Evolutionary conservation across 2,329 filamentous ascomycete species (phyloP).

Genomic region (Achaetomium macrosporum): DNA sequence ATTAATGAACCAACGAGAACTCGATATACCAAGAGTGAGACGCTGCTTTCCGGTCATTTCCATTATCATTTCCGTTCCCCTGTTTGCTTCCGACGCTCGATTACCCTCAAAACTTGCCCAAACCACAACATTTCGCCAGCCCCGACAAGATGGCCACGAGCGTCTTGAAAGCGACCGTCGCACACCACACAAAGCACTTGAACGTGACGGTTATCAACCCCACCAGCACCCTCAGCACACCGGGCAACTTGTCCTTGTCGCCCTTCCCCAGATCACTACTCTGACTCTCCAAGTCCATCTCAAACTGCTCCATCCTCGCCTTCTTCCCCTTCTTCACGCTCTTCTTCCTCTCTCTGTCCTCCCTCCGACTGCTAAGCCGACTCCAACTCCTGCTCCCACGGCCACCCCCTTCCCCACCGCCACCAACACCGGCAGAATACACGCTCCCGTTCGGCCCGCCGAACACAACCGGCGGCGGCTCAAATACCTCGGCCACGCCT

Average conservation of each 20-base stretch:
- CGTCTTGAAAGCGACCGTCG: conserved; percentile 51
- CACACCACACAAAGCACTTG: conserved; percentile 53
- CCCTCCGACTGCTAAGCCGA: conserved; percentile 22
- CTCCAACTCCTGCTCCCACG: conserved; percentile 28
- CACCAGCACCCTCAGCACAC: conserved; percentile 42
- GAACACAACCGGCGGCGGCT: conserved; percentile 45
- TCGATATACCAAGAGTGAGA: conserved; percentile 2
- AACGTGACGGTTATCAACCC: conserved; percentile 49
- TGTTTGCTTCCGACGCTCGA: neutral
- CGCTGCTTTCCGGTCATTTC: neutral
- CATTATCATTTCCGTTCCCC: neutral
- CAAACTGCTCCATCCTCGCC: conserved; percentile 49
- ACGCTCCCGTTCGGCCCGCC: conserved; percentile 22
- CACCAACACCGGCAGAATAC: conserved; percentile 8
- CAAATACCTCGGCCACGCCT: conserved; percentile 46
- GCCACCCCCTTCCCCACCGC: conserved; percentile 14
- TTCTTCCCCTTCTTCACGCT: conserved; percentile 29
- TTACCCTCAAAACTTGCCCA: conserved; percentile 19
- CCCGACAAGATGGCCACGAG: conserved; percentile 29
- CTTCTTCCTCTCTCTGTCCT: conserved; percentile 22
- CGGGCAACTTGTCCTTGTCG: conserved; percentile 44
- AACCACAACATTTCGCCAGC: conserved; percentile 20
- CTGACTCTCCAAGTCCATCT: conserved; percentile 60
- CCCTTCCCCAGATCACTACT: conserved; percentile 37
- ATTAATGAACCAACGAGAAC: conserved; percentile 6